A percentile compares a stretch with the other conserved stretches of the same genome.
phyloP scores from a whole-genome alignment of 352 stramenopile species.

The Pythium aristosporum region DNA sequence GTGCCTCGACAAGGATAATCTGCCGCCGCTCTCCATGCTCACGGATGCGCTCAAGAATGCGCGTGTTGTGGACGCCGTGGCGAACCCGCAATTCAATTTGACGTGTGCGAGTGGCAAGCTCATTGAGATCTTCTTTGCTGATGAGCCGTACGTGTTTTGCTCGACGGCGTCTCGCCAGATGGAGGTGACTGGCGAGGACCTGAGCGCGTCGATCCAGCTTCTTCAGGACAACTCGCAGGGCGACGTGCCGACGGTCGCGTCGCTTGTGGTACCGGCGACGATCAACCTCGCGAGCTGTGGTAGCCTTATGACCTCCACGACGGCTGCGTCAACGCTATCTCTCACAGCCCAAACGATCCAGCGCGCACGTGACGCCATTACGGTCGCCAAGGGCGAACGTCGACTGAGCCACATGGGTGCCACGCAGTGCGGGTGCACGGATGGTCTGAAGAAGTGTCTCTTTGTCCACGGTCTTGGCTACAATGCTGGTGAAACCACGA shows the following conservation, averaged over 20 bases:
- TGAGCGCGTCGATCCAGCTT: constrained; percentile 21
- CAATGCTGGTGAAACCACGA: background rate
- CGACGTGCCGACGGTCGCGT: constrained; percentile 7
- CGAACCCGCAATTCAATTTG: constrained; percentile 9
- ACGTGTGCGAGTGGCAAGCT: constrained; percentile 28
- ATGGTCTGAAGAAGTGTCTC: constrained; percentile 30
- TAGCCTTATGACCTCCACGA: background rate
- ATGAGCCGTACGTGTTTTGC: constrained; percentile 33
- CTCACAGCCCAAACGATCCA: background rate
- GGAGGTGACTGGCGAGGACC: constrained; percentile 20
- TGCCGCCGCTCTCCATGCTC: constrained; percentile 28
- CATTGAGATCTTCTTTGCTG: constrained; percentile 31
- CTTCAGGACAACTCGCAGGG: constrained; percentile 21
- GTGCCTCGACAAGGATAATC: constrained; percentile 26
- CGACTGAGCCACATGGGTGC: background rate
- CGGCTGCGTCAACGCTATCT: background rate
- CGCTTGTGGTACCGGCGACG: constrained; percentile 5
- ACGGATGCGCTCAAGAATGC: constrained; percentile 27
- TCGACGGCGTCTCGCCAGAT: constrained; percentile 4
- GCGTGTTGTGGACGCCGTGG: constrained; percentile 31
- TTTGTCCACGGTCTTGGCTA: constrained; percentile 37
- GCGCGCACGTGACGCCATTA: background rate
- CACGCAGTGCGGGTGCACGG: constrained; percentile 15
- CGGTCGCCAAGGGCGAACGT: too few species aligned
- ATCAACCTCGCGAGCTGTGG: constrained; percentile 10